Base-by-base conservation (phyloP, 1,284 basidiomycete genomes). In the Coniferiporia weirii region DNA sequence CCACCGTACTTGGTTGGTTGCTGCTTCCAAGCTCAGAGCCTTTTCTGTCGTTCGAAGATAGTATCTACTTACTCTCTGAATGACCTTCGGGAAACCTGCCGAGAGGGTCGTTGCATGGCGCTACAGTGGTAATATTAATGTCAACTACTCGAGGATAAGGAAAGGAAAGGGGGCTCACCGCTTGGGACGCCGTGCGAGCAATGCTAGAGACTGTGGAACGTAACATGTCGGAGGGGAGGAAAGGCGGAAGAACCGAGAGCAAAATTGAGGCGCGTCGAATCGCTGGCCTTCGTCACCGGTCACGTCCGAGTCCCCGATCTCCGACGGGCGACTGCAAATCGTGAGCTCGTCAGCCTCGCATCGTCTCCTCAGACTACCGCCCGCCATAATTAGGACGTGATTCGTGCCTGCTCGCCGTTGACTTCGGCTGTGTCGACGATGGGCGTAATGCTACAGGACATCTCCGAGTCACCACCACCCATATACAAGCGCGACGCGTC, bases 1-100 rank as follows among this genome's bases (percentile, higher is more conserved):
- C 95, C 95, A 60, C 96, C 96, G 73, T 97, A 98, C 78, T 98
- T 98, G 65, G 93, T 93, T 15, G 92, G 84, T 53, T 87, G 83
- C 92, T 95, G 61, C 10, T 59, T 55, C 40, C 46, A n/a, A 46
- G n/a, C 12, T 35, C 34, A 10, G 48, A 35, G 17, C 27, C 32
- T 46, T 51, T 5, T 15, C 38, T 56, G 40, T 50, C 20, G 55
- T 44, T 43, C 9, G 54, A 47, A 22, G 44, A 27, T 54, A 60
- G 56, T 15, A 19, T 4, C 35, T 44, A 19, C 81, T 64, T 69
- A 90, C 89, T 69, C 85, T 81, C 68, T 85, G 81, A 40, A 84
- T 78, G 64, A 90, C 82, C 72, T 80, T 84, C 65, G 91, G 87
- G 71, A 89, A 91, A 53, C 85, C 87, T 59, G 91, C 87, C 56